Evolutionary conservation across 805 yeast species (phyloP), one percentile per base, ranked within the genome.

Genomic region (Candida michaelii): DNA sequence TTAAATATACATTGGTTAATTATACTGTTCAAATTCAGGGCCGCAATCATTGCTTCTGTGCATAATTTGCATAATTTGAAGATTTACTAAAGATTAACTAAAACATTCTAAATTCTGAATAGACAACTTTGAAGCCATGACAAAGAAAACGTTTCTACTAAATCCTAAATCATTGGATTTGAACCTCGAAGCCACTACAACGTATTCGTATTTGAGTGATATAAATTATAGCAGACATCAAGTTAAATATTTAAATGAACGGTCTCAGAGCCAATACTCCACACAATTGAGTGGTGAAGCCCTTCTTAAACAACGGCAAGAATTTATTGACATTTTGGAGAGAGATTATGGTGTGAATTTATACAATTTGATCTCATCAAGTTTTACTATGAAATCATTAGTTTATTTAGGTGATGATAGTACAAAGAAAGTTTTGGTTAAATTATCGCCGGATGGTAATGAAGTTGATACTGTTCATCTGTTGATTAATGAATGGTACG

Each of bases 401-500:
- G 35, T 54, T 8, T 62, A 39, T 27, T 44, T 42, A 27, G 68
- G 56, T 5, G n/a, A 16, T n/a, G 42, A 31, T 18, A 8, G 18
- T 27, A 37, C 47, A 3, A 49, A 48, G 8, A 45, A 40, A 12
- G 36, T 38, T 10, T 39, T 60, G 8, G 33, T 63, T 14, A 53
- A 61, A 19, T 31, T 63, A 12, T 56, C 65, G 11, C 58, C 66
- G 2, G 61, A 61, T 32, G 33, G 51, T 30, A 27, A 43, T 11
- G 52, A 52, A 14, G 41, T 47, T 24, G 48, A 52, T 31, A 50
- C 58, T 5, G 42, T 56, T n/a, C 52, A 62, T 3, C 53, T 65
- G 23, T 56, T 63, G 35, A 47, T 64, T 23, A 64, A 63, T 47
- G 68, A 64, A 43, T 65, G 70, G 70, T 59, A 62, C 47, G 34